Evolutionary conservation across 352 stramenopile genomes (phyloP).

Genomic region (Globisporangium splendens): DNA sequence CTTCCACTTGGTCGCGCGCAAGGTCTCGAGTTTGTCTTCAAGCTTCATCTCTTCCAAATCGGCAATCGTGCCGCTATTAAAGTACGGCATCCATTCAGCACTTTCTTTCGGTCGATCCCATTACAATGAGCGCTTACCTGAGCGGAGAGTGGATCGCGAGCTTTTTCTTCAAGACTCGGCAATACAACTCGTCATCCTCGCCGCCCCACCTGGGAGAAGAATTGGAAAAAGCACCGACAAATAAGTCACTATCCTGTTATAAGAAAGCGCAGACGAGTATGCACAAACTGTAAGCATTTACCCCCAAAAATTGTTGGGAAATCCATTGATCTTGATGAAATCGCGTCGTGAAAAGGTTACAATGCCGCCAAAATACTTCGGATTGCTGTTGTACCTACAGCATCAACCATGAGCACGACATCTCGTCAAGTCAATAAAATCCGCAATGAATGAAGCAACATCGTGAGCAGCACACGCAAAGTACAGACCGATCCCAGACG

Average conservation of each 20-base stretch:
- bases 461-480: background rate
- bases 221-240: background rate
- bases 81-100: constrained; percentile 1
- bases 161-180: constrained; percentile 47
- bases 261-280: no score
- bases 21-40: constrained; percentile 33
- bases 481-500: constrained; percentile 83
- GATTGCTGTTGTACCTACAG: constrained; percentile 87
- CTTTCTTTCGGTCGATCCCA: background rate
- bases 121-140: constrained; percentile 16
- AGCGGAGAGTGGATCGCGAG: constrained; percentile 32
- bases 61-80: constrained; percentile 35
- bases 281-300: background rate
- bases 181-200: constrained; percentile 56
- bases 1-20: constrained; percentile 46
- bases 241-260: background rate
- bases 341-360: constrained; percentile 86
- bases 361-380: constrained; percentile 93
- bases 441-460: background rate
- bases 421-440: background rate
- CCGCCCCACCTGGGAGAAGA: constrained; percentile 30
- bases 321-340: constrained; percentile 94
- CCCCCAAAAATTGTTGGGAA: constrained; percentile 95
- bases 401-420: background rate
- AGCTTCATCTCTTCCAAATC: constrained; percentile 44